Percentiles rank a stretch among this genome's conserved stretches.
These are phyloP conservation scores for Didymella lethalis DNA, from an alignment of 2,329 filamentous ascomycete species.

Conservation along the genomic window DNA sequence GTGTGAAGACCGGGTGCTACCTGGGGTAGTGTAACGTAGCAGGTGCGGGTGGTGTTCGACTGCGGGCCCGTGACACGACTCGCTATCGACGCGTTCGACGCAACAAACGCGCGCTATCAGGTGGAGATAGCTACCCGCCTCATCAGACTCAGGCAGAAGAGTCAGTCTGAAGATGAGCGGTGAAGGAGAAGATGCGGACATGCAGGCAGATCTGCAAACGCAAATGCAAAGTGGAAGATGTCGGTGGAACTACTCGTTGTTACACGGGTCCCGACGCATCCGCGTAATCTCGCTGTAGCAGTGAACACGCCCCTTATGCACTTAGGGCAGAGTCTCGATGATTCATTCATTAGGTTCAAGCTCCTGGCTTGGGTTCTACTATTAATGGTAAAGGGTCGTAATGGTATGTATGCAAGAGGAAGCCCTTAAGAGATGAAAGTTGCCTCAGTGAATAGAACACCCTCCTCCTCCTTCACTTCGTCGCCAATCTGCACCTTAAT, in stretches of 20 bases:
- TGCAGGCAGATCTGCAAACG: not conserved
- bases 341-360: constrained; percentile 46
- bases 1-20: constrained; percentile 6
- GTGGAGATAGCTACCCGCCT: constrained; percentile 18
- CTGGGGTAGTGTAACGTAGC: constrained; percentile 3
- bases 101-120: constrained; percentile 21
- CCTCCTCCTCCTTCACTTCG: constrained; percentile 78
- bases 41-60: not conserved
- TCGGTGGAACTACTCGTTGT: not conserved
- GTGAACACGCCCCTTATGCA: not conserved
- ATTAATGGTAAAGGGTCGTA: constrained; percentile 45
- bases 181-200: not conserved
- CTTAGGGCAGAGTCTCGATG: not conserved
- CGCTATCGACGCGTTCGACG: constrained; percentile 20
- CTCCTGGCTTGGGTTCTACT: constrained; percentile 41
- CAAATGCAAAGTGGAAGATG: not conserved
- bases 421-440: constrained; percentile 85
- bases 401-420: constrained; percentile 28
- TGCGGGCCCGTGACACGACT: not conserved
- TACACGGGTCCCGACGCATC: not conserved
- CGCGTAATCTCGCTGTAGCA: constrained; percentile 5
- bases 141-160: constrained; percentile 7
- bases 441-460: constrained; percentile 83
- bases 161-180: not conserved
- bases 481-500: constrained; percentile 88